Base-by-base conservation (phyloP, 805 yeast species). In the Metschnikowia kofuensis region DNA sequence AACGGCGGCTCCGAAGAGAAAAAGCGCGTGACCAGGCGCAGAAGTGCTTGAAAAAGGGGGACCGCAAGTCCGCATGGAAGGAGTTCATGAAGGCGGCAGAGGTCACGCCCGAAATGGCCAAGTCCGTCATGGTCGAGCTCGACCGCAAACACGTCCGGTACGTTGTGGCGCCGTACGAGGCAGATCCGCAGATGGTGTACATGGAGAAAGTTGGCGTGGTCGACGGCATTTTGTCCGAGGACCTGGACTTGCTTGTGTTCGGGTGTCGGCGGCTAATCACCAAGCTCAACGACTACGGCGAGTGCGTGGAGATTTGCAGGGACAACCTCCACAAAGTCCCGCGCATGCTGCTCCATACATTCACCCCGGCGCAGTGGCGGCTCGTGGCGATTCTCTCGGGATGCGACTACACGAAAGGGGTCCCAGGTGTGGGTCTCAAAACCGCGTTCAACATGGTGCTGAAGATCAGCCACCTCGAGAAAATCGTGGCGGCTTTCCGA, bases 161-260 rank as follows among this genome's bases (percentile, higher is more conserved):
- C 59, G 79, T 94, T 7, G 99, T 94, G 8, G 98, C 99, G 0
- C 99, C 99, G 0, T 94, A 89, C 63, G 99, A 94, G 68, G 99
- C 99, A 0, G 99, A 94, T 65, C 86, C 99, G 0, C 99, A 94
- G 65, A 81, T 94, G 86, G 98, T 91, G 9, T 89, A 84, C 59
- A 74, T 94, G 38, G 98, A 92, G 62, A 79, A 81, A 50, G 54
- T 68, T 0, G 92, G 92, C 0, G 45, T 82, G 0, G 92, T 89
- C 6, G 85, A 89, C 52, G 98, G 92, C 0, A 87, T 94, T 6
- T 75, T 94, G 8, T 85, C 96, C 38, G 99, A 94, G 62, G 99
- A 94, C 63, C 90, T 97, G 0, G 99, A 94, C 69, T 73, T 94
- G 55, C 70, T 94, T 21, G 77, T 94, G 1, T 94, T 92, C 72